phyloP scores from a whole-genome alignment of 805 yeast species.

The Metschnikowia lochheadii region DNA sequence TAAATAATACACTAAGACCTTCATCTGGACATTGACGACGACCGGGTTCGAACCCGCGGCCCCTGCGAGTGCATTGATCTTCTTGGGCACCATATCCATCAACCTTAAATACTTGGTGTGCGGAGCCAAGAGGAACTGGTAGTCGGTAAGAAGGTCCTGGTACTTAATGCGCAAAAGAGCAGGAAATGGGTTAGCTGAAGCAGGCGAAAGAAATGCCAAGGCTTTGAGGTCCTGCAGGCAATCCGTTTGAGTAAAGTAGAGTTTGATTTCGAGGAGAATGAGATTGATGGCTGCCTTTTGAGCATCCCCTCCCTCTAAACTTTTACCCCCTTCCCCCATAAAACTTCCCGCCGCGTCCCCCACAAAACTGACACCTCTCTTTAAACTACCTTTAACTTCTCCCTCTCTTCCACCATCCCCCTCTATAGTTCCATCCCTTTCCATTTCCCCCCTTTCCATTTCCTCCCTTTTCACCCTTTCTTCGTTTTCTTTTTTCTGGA shows the following conservation, averaged over 20 bases:
- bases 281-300: not conserved
- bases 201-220: slow-evolving; percentile 12
- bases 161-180: slow-evolving; percentile 24
- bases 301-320: not conserved
- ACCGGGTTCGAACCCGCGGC: slow-evolving; percentile 2
- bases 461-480: no score
- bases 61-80: slow-evolving; percentile 17
- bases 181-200: slow-evolving; percentile 5
- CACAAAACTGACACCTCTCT: no score
- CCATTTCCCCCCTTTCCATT: no score
- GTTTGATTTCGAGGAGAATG: slow-evolving; percentile 7
- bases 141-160: slow-evolving; percentile 33
- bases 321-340: no score
- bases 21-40: slow-evolving; percentile 17
- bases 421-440: no score
- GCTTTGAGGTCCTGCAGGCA: slow-evolving; percentile 2
- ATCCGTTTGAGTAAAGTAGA: slow-evolving; percentile 2
- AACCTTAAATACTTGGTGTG: slow-evolving; percentile 14
- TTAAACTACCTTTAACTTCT: no score
- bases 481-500: no score
- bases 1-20: slow-evolving; percentile 29
- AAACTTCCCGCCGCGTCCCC: no score
- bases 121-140: slow-evolving; percentile 20
- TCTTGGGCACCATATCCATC: slow-evolving; percentile 31
- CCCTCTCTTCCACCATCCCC: no score